These are phyloP conservation scores for Malus sieversii DNA, from an alignment of 306 rosid species.

Conservation along the genomic window DNA sequence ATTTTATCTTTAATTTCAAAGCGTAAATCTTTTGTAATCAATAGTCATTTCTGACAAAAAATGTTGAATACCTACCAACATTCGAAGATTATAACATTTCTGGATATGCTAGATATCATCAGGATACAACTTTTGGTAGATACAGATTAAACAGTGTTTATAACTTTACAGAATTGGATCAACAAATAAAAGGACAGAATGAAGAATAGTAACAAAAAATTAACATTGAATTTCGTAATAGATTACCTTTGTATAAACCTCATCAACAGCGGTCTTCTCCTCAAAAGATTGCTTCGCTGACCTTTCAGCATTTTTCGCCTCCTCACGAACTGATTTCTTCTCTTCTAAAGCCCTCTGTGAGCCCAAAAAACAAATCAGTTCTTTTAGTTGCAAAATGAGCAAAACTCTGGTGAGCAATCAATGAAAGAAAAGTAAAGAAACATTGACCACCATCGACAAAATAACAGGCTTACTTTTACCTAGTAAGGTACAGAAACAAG, in stretches of 20 bases:
- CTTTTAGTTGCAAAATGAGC: conserved; percentile 6
- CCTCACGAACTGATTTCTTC: conserved; percentile 63
- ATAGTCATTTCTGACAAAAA: neutral
- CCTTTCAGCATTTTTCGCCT: conserved; percentile 63
- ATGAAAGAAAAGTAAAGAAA: conserved; percentile 6
- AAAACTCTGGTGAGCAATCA: neutral
- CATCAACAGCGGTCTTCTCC: conserved; percentile 54
- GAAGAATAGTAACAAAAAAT: neutral
- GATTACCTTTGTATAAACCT: conserved; percentile 71
- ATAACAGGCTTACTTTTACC: neutral
- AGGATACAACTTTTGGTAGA: neutral
- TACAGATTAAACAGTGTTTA: neutral
- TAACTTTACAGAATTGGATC: neutral
- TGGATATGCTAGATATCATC: neutral
- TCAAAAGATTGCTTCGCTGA: conserved; percentile 65
- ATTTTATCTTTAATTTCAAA: neutral
- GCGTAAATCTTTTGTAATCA: neutral
- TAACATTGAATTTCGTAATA: neutral
- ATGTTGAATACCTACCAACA: neutral
- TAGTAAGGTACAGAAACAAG: neutral
- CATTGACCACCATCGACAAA: neutral
- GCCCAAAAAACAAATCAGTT: neutral
- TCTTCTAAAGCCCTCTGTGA: conserved; percentile 81
- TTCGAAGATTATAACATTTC: neutral
- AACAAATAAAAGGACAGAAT: neutral